These are phyloP conservation scores for Prunus salicina DNA, from an alignment of 306 rosid genomes.

Conservation along the genomic window DNA sequence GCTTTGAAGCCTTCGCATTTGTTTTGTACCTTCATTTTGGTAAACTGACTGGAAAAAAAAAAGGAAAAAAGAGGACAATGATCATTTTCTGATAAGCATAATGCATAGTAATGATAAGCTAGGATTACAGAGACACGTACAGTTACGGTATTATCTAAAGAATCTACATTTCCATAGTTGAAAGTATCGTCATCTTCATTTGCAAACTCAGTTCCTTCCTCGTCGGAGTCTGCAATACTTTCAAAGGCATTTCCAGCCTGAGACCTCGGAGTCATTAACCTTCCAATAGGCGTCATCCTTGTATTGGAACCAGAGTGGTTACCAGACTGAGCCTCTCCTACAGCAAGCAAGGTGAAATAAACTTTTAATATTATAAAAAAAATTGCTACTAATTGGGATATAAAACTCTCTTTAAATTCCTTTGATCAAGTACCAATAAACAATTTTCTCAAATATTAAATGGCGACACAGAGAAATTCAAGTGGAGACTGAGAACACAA, in stretches of 20 bases:
- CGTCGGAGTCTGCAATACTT: slow-evolving; percentile 62
- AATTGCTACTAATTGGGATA: neutral
- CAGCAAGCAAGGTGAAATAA: slow-evolving; percentile 11
- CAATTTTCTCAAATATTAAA: neutral
- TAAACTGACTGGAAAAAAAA: slow-evolving; percentile 7
- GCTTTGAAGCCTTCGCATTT: slow-evolving; percentile 4
- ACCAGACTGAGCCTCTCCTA: slow-evolving; percentile 33
- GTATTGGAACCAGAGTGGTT: slow-evolving; percentile 36
- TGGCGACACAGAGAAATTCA: neutral
- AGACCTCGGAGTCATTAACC: slow-evolving; percentile 56
- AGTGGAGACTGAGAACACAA: neutral
- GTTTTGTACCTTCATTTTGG: slow-evolving; percentile 17
- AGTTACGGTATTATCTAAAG: slow-evolving; percentile 32
- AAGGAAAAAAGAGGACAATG: neutral
- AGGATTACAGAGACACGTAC: slow-evolving; percentile 17
- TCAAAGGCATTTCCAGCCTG: slow-evolving; percentile 43
- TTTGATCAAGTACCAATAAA: neutral
- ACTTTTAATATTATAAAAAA: neutral
- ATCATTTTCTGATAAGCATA: neutral
- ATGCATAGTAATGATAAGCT: neutral
- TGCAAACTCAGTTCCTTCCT: slow-evolving; percentile 54
- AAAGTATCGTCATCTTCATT: slow-evolving; percentile 38
- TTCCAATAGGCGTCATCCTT: slow-evolving; percentile 51
- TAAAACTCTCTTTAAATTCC: neutral
- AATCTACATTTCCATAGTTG: slow-evolving; percentile 29